Base-by-base conservation (phyloP, 768 basidiomycete species). In the Pilatotrama ljubarskyi region DNA sequence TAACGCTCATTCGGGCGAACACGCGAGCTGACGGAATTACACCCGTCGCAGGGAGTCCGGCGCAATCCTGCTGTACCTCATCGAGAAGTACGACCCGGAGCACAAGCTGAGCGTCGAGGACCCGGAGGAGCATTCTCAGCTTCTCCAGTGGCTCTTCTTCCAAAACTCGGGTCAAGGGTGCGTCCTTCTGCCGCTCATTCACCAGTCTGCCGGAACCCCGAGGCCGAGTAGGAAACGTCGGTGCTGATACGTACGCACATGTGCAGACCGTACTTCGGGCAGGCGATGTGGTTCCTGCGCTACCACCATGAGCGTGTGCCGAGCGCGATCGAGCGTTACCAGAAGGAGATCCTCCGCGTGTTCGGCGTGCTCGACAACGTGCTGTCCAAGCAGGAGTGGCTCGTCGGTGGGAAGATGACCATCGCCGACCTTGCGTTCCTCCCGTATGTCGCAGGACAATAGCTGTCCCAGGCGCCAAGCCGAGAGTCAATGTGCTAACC, bases 141-240 rank as follows among this genome's bases (percentile, higher is more conserved):
- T 64, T 44, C 58, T 75, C 17, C 77, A 76, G 66, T 80, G 78
- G 80, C 76, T 81, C 48, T 77, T 79, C 70, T 81, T 79, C 68
- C 71, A 72, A 46, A 58, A 65, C n/a, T 71, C 70, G 3, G 71
- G 71, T 2, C 70, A 72, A 49, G 71, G 70, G 66, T 68, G 25
- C 17, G 65, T 37, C 36, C 17, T 9, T 29, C 32, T 26, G 18
- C 52, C 15, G 15, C 24, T 5, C 8, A 2, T n/a, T n/a, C 26
- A 2, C 22, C 6, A n/a, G n/a, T n/a, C n/a, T n/a, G n/a, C n/a
- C n/a, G n/a, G n/a, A n/a, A n/a, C n/a, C n/a, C n/a, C n/a, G n/a
- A n/a, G n/a, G n/a, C n/a, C n/a, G n/a, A n/a, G n/a, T n/a, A n/a
- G n/a, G n/a, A n/a, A n/a, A n/a, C n/a, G n/a, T 10, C 10, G 24